Percentiles rank a stretch among this genome's conserved stretches.
phyloP scores from a whole-genome alignment of 768 basidiomycete genomes.

The Stropharia rugosoannulata region DNA sequence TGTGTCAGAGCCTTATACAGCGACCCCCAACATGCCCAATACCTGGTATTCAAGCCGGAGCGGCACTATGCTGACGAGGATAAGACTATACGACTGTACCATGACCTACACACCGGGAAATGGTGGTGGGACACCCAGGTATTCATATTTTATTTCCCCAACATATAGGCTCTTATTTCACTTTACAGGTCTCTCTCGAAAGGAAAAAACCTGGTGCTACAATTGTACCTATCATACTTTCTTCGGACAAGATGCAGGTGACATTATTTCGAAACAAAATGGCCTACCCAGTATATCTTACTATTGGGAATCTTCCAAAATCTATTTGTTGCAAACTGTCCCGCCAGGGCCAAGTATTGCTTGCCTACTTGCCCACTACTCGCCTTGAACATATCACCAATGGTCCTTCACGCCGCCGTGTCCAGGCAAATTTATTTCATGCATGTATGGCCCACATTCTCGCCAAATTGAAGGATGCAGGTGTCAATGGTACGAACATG shows the following conservation, averaged over 20 bases:
- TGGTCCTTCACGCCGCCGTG: neutral
- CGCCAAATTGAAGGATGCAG: slow-evolving; percentile 17
- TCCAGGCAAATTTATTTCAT: slow-evolving; percentile 33
- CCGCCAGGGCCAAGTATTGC: slow-evolving; percentile 27
- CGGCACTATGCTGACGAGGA: no score
- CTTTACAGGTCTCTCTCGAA: no score
- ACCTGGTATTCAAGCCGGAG: no score
- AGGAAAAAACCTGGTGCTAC: slow-evolving; percentile 1
- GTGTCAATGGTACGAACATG: slow-evolving; percentile 30
- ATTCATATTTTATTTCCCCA: no score
- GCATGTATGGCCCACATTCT: slow-evolving; percentile 31
- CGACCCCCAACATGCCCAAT: no score
- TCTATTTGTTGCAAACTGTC: slow-evolving; percentile 28
- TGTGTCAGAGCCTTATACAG: no score
- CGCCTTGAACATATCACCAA: slow-evolving; percentile 20
- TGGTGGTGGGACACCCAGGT: no score
- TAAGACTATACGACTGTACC: no score
- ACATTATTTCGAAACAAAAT: slow-evolving; percentile 35
- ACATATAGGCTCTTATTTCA: no score
- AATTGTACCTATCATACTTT: slow-evolving; percentile 35
- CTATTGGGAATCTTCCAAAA: slow-evolving; percentile 39
- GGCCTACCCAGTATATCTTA: slow-evolving; percentile 45
- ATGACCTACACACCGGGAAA: no score
- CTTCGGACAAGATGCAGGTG: slow-evolving; percentile 31
- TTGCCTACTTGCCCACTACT: slow-evolving; percentile 37